Evolutionary conservation across 371 early-diverging fungal species (phyloP).

Genomic region (Rhizopus microsporus): DNA sequence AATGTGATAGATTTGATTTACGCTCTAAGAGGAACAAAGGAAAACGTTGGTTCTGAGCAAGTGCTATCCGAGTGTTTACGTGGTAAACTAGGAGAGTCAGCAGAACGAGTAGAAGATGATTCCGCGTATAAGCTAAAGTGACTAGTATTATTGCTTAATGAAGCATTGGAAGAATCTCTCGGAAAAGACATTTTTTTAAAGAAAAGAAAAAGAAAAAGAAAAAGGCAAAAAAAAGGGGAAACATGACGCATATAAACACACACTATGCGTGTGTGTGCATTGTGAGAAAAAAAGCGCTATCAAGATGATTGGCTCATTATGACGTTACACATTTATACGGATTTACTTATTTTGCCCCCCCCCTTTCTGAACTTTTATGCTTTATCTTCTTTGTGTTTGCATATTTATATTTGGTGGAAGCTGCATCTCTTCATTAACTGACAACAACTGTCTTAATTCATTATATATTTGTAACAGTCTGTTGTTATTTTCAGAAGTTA

Average conservation of each 20-base stretch:
- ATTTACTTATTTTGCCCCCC: too few relatives aligned
- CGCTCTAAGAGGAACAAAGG: conserved; percentile 33
- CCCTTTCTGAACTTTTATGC: too few relatives aligned
- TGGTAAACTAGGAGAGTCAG: conserved; percentile 19
- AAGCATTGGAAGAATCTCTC: conserved; percentile 9
- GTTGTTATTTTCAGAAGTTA: too few relatives aligned
- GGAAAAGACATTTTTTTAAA: background rate
- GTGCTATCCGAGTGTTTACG: conserved; percentile 17
- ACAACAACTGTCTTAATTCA: too few relatives aligned
- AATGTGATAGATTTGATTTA: conserved; percentile 2
- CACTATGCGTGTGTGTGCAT: background rate
- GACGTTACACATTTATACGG: background rate
- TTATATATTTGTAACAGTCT: too few relatives aligned
- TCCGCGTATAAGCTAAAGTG: conserved; percentile 30
- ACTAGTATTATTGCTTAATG: conserved; percentile 10
- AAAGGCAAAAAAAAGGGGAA: conserved; percentile 4
- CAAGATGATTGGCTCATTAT: background rate
- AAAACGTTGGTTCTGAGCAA: conserved; percentile 5
- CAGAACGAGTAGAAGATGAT: conserved; percentile 23
- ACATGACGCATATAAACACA: background rate
- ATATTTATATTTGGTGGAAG: too few relatives aligned
- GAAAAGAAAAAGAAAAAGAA: conserved; percentile 8
- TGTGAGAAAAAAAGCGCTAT: background rate
- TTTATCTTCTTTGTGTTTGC: too few relatives aligned
- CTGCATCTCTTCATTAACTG: too few relatives aligned